Evolutionary conservation across 2,329 filamentous ascomycete species (phyloP).

Genomic region (Trichoderma sp.): DNA sequence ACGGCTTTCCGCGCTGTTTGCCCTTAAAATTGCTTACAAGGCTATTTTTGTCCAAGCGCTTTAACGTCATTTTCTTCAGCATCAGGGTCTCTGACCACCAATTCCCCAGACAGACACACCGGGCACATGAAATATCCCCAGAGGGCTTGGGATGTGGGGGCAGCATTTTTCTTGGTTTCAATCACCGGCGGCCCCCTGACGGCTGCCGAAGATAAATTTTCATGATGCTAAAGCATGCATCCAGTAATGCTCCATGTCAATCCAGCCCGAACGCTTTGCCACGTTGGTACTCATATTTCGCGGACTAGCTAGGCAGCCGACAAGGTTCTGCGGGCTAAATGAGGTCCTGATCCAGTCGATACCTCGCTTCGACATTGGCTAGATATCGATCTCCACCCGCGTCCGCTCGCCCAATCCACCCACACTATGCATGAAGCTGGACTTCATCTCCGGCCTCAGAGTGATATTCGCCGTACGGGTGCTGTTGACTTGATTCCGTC

Average conservation of each 20-base stretch:
- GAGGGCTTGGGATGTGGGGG: conserved; percentile 3
- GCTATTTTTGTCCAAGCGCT: background rate
- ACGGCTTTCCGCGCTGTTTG: background rate
- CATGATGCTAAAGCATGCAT: conserved; percentile 1
- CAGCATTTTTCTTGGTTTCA: background rate
- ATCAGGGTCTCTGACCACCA: background rate
- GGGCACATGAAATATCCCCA: conserved; percentile 2
- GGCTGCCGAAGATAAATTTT: background rate
- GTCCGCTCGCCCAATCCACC: conserved; percentile 6
- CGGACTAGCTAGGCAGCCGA: conserved; percentile 2
- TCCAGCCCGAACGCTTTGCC: conserved; percentile 11
- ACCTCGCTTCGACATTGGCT: conserved; percentile 22
- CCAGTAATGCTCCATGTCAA: conserved; percentile 19
- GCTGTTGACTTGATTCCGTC: conserved; percentile 18
- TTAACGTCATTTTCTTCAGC: background rate
- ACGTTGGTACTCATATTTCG: conserved; percentile 22
- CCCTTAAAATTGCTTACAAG: background rate
- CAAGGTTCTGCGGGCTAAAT: conserved; percentile 16
- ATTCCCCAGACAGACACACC: conserved; percentile 6
- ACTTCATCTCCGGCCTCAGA: conserved; percentile 23
- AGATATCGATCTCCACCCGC: conserved; percentile 15
- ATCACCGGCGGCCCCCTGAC: conserved; percentile 7
- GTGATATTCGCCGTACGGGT: conserved; percentile 1
- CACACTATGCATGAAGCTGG: conserved; percentile 26
- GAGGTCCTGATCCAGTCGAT: conserved; percentile 9